Conservation (phyloP, 1,284 basidiomycete genomes). For the Heterobasidion occidentale region DNA sequence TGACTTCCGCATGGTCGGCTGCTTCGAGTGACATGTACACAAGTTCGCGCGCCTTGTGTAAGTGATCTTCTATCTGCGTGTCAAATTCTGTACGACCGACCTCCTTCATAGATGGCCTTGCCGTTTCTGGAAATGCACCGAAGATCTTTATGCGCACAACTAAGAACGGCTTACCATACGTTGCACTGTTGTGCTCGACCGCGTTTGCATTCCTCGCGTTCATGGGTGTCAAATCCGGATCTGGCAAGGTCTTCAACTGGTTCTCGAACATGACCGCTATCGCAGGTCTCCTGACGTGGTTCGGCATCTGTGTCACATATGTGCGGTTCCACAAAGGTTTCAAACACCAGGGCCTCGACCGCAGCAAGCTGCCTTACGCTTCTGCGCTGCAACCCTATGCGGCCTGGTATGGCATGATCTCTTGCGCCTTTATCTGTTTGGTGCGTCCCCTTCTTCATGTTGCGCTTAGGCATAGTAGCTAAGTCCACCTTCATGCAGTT, state of each 20-base stretch:
- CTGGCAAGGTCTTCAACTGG: constrained; percentile 51
- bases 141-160: constrained; percentile 63
- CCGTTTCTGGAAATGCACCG: constrained; percentile 74
- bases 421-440: constrained; percentile 58
- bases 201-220: constrained; percentile 69
- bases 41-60: constrained; percentile 73
- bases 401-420: constrained; percentile 56
- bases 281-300: constrained; percentile 75
- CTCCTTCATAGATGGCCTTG: constrained; percentile 56
- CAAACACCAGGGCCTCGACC: constrained; percentile 67
- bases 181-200: constrained; percentile 65
- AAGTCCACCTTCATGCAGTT: constrained; percentile 34
- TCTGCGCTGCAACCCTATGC: constrained; percentile 64
- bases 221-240: constrained; percentile 51
- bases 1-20: constrained; percentile 84
- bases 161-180: constrained; percentile 69
- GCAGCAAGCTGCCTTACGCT: constrained; percentile 59
- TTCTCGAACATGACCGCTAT: constrained; percentile 60
- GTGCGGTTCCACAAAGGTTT: constrained; percentile 74
- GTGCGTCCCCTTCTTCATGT: constrained; percentile 33
- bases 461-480: constrained; percentile 4
- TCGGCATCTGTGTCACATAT: constrained; percentile 76
- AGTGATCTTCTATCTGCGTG: constrained; percentile 17
- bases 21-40: constrained; percentile 82
- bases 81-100: not conserved